Base-by-base conservation (phyloP, 2,329 filamentous ascomycete genomes). In the Penicillium expansum region DNA sequence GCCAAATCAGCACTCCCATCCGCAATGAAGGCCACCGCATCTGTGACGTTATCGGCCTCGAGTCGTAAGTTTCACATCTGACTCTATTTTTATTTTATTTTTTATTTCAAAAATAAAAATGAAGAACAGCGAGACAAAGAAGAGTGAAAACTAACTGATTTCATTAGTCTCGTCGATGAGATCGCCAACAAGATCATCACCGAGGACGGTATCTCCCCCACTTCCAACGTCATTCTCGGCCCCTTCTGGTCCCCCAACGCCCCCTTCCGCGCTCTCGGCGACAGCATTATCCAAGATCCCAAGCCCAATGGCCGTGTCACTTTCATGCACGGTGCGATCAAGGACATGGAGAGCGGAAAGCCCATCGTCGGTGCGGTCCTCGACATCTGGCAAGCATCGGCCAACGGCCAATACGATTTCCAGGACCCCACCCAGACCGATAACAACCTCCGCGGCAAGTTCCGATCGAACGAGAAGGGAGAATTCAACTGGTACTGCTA, bases 211-310 rank as follows among this genome's bases (percentile, higher is more conserved):
- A 79, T 83, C 59, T 79, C 82, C 58, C 87, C 88, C 45, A 91
- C 88, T n/a, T 89, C 87, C 3, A 88, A 87, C 59, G 83, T 87
- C 57, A 91, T 91, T 68, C 85, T 91, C 58, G 88, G 88, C 2
- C 88, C 88, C 62, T 91, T 91, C 81, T 91, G 88, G 87, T 87
- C 85, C 11, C 87, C 88, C 66, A 81, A 90, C 66, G 86, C 88
- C 1, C 88, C 88, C 32, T 90, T 89, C 83, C 84, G 87, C 44
- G 80, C 85, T 37, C 81, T 85, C 63, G 88, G 88, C 62, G 81
- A 78, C 69, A 81, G 77, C 72, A 87, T 91, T 72, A 86, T 91
- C 68, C 84, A 87, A 71, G 75, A 87, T 71, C 73, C 80, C 59
- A 79, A 84, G 55, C 64, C 67, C 48, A 77, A 84, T 48, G 88